A percentile compares a stretch with the other conserved stretches of the same genome.
These are phyloP conservation scores for Candida germanica DNA, from an alignment of 805 yeast genomes.

Conservation along the genomic window DNA sequence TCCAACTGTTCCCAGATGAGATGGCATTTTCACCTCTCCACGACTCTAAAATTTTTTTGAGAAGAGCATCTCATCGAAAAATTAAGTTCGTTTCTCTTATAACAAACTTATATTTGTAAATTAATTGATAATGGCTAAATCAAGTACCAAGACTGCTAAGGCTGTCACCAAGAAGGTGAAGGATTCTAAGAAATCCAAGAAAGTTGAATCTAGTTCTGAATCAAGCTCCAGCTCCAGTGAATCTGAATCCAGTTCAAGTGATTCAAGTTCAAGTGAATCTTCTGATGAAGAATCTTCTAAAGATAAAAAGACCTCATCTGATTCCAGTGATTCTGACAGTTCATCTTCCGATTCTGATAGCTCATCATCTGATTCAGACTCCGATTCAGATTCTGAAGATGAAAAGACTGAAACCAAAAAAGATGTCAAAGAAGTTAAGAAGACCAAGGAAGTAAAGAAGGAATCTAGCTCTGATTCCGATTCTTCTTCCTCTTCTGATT, in stretches of 20 bases:
- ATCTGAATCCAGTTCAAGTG: neutral
- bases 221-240: conserved; percentile 4
- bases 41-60: conserved; percentile 7
- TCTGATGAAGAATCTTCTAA: conserved; percentile 9
- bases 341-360: conserved; percentile 2
- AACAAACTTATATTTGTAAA: neutral
- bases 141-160: conserved; percentile 24
- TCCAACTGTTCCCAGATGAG: too few relatives aligned
- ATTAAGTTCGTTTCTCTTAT: conserved; percentile 1
- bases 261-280: conserved; percentile 13
- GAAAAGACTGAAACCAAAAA: neutral
- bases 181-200: conserved; percentile 21
- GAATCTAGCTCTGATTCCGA: conserved; percentile 5
- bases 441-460: conserved; percentile 15
- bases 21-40: too few relatives aligned
- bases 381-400: conserved; percentile 2
- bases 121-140: conserved; percentile 35
- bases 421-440: conserved; percentile 1
- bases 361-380: conserved; percentile 1
- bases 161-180: conserved; percentile 20
- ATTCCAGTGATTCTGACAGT: neutral
- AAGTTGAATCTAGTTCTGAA: conserved; percentile 19
- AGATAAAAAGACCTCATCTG: conserved; percentile 2
- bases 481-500: conserved; percentile 21
- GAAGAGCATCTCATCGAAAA: conserved; percentile 10